Base-by-base conservation (phyloP, 2,329 filamentous ascomycete genomes). In the Fusarium pilosicola region DNA sequence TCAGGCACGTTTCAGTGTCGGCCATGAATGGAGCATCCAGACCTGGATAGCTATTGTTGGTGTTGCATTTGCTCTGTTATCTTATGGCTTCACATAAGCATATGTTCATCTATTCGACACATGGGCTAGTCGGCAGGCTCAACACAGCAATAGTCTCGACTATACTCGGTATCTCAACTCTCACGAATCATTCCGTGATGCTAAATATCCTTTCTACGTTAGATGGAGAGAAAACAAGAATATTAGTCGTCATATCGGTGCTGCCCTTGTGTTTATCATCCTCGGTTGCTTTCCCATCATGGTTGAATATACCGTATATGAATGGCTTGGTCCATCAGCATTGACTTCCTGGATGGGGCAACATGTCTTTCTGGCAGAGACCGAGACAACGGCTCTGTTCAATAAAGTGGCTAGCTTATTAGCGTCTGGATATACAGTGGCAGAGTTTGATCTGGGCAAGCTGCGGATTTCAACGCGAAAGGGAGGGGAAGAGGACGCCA, bases 341-440 rank as follows among this genome's bases (percentile, higher is more conserved):
- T 34, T 73, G 44, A 73, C 65, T 41, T 73, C 70, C 17, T 73
- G 69, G 69, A 70, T 70, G 60, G 36, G 65, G 20, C 63, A 63
- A 10, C 45, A 65, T 52, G 32, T 64, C 18, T 64, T 39, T 34
- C 22, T 64, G 14, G 46, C 46, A 20, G 30, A 20, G 18, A 64
- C 62, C 6, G 32, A 46, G n/a, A 34, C 39, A 9, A 39, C 55
- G 11, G 41, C 45, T 45, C 32, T 64, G 17, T 64, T 59, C n/a
- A 24, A 39, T 18, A 63, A 55, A 26, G 45, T n/a, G 13, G 17
- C 15, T 18, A 17, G n/a, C 22, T 28, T 65, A 13, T 28, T 65
- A 13, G 13, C 46, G 26, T 65, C 59, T 24, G 62, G 46, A 32
- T 64, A 58, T 20, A 28, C 36, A 26, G 58, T 66, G 38, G 56